phyloP scores from a whole-genome alignment of 495 filamentous ascomycete genomes.

The Podospora pseudoanserina region DNA sequence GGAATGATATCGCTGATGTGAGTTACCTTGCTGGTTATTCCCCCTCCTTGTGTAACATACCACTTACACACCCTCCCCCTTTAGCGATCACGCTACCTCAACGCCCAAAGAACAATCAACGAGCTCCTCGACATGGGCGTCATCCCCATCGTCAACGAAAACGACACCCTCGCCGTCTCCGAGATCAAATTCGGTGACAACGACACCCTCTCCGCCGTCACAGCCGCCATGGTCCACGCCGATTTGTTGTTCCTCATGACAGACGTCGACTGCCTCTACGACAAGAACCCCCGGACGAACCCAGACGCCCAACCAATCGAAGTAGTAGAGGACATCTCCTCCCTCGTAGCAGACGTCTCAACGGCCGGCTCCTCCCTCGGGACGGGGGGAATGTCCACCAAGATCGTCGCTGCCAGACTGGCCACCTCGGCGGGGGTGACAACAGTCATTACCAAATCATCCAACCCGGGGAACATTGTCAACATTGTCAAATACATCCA shows the following conservation, averaged over 20 bases:
- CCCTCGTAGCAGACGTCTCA: conserved; percentile 84
- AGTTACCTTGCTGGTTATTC: conserved; percentile 21
- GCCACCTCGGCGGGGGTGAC: conserved; percentile 94
- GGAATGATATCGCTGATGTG: conserved; percentile 95
- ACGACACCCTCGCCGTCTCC: conserved; percentile 92
- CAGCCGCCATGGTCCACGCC: conserved; percentile 93
- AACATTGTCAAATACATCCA: conserved; percentile 83
- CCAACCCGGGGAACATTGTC: conserved; percentile 86
- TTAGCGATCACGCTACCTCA: conserved; percentile 87
- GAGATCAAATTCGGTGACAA: conserved; percentile 99
- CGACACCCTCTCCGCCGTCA: conserved; percentile 93
- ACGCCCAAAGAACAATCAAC: conserved; percentile 89
- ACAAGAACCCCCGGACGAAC: conserved; percentile 83
- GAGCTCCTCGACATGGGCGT: conserved; percentile 93
- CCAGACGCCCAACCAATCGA: conserved; percentile 86
- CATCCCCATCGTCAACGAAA: conserved; percentile 98
- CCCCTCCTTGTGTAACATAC: background rate
- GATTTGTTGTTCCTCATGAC: conserved; percentile 99
- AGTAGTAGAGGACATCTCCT: conserved; percentile 82
- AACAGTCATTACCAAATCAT: conserved; percentile 88
- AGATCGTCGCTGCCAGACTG: conserved; percentile 90
- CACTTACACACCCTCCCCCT: conserved; percentile 11
- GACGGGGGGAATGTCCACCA: conserved; percentile 97
- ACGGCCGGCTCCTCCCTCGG: conserved; percentile 83
- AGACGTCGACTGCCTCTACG: conserved; percentile 95